Evolutionary conservation across 2,329 filamentous ascomycete species (phyloP), one percentile per base, ranked within the genome.

Genomic region (Lachnellula occidentalis): DNA sequence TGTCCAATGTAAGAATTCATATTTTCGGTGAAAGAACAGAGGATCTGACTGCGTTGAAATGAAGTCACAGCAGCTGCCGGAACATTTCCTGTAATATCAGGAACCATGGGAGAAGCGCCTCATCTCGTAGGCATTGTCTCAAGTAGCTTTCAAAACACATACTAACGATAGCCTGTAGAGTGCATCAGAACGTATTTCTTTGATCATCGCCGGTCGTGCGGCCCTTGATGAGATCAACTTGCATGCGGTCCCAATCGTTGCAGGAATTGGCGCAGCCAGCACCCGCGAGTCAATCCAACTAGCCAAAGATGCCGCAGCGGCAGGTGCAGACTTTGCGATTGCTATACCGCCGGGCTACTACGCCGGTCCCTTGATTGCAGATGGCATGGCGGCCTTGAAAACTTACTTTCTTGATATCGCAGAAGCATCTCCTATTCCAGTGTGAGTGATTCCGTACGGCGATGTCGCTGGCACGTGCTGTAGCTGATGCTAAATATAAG

Each of bases 201-300:
- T 79, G n/a, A 62, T 78, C 14, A 58, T 66, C 9, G 73, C 66
- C 15, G 73, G 73, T 0, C 64, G 66, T 12, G 66, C 67, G 8
- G 72, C 74, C 1, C 70, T 74, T 2, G 62, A 63, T 22, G 72
- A 74, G 51, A 58, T 70, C 0, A 59, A 66, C 1, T 61, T 70
- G 2, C 61, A 67, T 0, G 55, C 70, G 14, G 73, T 74, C 43
- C 76, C 74, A 0, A 67, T 77, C 3, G 71, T 76, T 2, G 75
- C 74, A 3, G 75, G 76, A 5, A 72, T 76, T 21, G 74, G 71
- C 0, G 75, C 71, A 0, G 64, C 69, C 45, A 69, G 66, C 48
- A 72, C 70, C 1, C 64, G 66, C 36, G 69, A 72, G 62, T 67
- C 70, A 4, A 64, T 72, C 9, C 61, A 63, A n/a, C 63, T 72